Evolutionary conservation across 2,329 filamentous ascomycete species (phyloP), one percentile per base, ranked within the genome.

Genomic region (Dactylonectria estremocensis): DNA sequence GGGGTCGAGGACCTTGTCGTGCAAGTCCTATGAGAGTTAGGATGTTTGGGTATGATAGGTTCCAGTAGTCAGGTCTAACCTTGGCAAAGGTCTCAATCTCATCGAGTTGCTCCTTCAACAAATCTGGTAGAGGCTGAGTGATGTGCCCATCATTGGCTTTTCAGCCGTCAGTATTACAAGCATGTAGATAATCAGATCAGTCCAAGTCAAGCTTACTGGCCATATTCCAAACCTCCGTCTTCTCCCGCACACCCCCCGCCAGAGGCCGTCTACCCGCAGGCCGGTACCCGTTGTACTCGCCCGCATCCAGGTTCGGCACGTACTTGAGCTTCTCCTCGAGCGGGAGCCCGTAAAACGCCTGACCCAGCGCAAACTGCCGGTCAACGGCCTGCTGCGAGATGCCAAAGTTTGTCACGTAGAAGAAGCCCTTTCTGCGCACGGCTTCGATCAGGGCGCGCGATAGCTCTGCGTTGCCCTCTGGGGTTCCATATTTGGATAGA

Each of bases 311-410:
- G 45, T 88, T 80, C 3, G 82, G 79, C 3, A 76, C 71, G 33
- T 86, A 89, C 72, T 89, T 88, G 62, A 90, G 81, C 75, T 91
- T 91, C 75, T 91, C 88, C 11, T 88, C 86, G 0, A 87, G 78
- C 0, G 89, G 88, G 0, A 91, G 82, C 1, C 77, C 67, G 18
- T 81, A 82, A 72, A 91, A 88, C 20, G 86, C 83, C 45, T 88
- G 84, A 0, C 87, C 89, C 0, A 91, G 81, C 2, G 88, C 86
- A 66, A 91, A 91, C 64, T 91, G 89, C 1, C 80, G 79, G 65
- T 91, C 86, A 1, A 91, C 85, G 31, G 86, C 83, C 46, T 88
- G 86, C 74, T 91, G 88, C 0, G 81, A 80, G 18, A 91, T 86
- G 68, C 86, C 87, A 71, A 88, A 91, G 77, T 91, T 90, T 66